A percentile compares a stretch with the other conserved stretches of the same genome.
Conservation (phyloP, 2,329 filamentous ascomycete species). For the Pseudophaeomoniella oleicola region DNA sequence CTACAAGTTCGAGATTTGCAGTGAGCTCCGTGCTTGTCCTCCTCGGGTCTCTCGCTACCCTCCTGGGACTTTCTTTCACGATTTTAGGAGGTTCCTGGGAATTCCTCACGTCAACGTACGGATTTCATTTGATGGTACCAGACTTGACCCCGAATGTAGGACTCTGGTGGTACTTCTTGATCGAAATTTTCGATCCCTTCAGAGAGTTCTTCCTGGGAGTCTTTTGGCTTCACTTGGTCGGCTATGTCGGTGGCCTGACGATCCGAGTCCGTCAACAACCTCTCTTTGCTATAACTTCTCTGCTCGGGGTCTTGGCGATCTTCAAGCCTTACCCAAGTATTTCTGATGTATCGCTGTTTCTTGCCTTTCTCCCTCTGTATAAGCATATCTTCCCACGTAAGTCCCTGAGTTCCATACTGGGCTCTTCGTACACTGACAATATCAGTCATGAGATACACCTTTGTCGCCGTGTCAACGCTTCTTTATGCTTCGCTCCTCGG, state of each 20-base stretch:
- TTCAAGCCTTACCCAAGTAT: slow-evolving; percentile 97
- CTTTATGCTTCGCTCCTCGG: slow-evolving; percentile 81
- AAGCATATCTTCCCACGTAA: slow-evolving; percentile 75
- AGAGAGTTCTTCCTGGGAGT: slow-evolving; percentile 92
- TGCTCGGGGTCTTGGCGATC: slow-evolving; percentile 79
- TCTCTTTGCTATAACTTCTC: slow-evolving; percentile 67
- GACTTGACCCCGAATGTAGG: slow-evolving; percentile 92
- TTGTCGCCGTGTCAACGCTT: slow-evolving; percentile 67
- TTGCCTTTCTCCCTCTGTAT: slow-evolving; percentile 71
- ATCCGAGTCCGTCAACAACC: slow-evolving; percentile 75
- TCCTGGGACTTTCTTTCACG: slow-evolving; percentile 54
- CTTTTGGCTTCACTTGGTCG: slow-evolving; percentile 89
- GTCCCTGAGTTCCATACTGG: slow-evolving; percentile 14
- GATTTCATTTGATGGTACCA: slow-evolving; percentile 76
- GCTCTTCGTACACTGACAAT: background rate
- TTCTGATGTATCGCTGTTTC: slow-evolving; percentile 73
- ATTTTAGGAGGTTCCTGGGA: slow-evolving; percentile 70
- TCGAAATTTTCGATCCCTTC: slow-evolving; percentile 98
- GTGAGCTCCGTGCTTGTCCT: slow-evolving; percentile 41
- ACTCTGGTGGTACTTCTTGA: slow-evolving; percentile 99
- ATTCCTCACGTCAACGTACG: slow-evolving; percentile 80
- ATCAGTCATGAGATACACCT: slow-evolving; percentile 79
- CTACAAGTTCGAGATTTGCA: slow-evolving; percentile 34
- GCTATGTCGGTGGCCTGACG: slow-evolving; percentile 76
- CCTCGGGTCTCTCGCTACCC: slow-evolving; percentile 22